Evolutionary conservation across 306 rosid genomes (phyloP).

Genomic region (Neltuma alba): DNA sequence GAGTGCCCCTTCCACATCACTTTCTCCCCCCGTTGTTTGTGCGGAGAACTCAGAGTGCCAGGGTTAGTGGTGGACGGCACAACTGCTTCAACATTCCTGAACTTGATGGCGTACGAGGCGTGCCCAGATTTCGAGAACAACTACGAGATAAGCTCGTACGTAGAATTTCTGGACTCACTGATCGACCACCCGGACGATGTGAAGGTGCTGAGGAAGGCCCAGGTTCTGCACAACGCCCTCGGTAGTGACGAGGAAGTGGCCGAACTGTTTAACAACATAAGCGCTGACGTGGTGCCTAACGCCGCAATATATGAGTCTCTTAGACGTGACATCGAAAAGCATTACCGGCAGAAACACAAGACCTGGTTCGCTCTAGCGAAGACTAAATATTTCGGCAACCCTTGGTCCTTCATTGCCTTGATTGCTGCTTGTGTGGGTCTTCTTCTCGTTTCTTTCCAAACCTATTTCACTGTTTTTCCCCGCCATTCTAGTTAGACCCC

Average conservation of each 20-base stretch:
- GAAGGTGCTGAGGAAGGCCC: neutral
- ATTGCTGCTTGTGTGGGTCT: neutral
- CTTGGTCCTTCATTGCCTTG: neutral
- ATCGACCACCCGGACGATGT: neutral
- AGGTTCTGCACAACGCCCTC: neutral
- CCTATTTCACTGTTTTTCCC: neutral
- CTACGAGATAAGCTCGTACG: constrained; percentile 31
- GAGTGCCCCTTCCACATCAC: neutral
- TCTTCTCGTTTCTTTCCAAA: neutral
- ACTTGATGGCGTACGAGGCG: constrained; percentile 40
- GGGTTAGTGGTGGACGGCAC: neutral
- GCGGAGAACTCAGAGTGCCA: neutral
- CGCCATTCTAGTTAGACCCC: no score
- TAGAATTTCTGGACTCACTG: constrained; percentile 38
- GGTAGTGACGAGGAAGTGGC: neutral
- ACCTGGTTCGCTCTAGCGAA: neutral
- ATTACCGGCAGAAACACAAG: neutral
- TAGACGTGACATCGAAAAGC: neutral
- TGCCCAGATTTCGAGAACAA: constrained; percentile 39
- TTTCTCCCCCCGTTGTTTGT: neutral
- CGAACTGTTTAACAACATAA: neutral
- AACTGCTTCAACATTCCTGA: neutral
- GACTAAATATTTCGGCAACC: neutral
- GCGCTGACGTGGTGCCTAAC: neutral
- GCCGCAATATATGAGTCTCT: neutral